Percentiles rank a stretch among this genome's conserved stretches.
Evolutionary conservation across 495 filamentous ascomycete species (phyloP).

Genomic region (Aspergillus homomorphus): DNA sequence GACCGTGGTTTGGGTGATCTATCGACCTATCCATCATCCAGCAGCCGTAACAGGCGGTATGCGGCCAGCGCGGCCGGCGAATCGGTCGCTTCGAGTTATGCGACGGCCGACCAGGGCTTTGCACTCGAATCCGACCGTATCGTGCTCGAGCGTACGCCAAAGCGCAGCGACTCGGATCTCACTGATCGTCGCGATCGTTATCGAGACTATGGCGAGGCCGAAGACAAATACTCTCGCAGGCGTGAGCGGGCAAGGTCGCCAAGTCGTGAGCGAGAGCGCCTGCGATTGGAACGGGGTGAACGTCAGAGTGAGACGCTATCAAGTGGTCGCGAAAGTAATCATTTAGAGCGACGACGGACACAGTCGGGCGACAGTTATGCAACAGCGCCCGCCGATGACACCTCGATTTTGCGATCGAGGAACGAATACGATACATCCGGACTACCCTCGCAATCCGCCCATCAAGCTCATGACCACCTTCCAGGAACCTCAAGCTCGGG

Average conservation of each 20-base stretch:
- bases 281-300: conserved; percentile 26
- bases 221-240: conserved; percentile 32
- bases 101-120: conserved; percentile 47
- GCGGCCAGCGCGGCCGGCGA: conserved; percentile 40
- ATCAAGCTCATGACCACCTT: conserved; percentile 11
- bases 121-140: conserved; percentile 28
- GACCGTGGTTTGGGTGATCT: conserved; percentile 45
- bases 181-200: conserved; percentile 19
- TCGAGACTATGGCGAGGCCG: conserved; percentile 25
- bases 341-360: conserved; percentile 32
- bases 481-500: conserved; percentile 19
- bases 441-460: neutral
- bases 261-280: conserved; percentile 35
- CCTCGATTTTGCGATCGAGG: conserved; percentile 24
- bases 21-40: conserved; percentile 34
- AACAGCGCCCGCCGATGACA: conserved; percentile 25
- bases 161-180: conserved; percentile 28
- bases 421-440: conserved; percentile 3
- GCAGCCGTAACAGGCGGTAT: conserved; percentile 36
- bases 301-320: conserved; percentile 12
- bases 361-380: conserved; percentile 34
- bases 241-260: conserved; percentile 32
- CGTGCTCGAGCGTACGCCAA: conserved; percentile 32
- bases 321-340: conserved; percentile 28
- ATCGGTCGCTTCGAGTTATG: conserved; percentile 52